Conservation (phyloP, 805 yeast species). For the Metschnikowia cerradonensis region DNA sequence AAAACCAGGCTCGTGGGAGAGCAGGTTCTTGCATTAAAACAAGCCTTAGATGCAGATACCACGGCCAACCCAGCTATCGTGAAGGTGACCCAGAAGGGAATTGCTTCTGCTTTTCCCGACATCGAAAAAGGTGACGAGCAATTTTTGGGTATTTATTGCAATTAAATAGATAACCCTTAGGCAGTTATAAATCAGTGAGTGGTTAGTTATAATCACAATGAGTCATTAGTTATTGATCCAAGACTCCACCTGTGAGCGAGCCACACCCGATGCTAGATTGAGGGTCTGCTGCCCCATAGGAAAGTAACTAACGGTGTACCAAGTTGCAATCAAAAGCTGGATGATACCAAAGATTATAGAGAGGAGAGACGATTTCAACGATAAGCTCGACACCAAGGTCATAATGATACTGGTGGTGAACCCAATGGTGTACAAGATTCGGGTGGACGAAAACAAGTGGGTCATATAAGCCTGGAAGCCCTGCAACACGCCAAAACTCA, state of each 20-base stretch:
- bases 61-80: slow-evolving; percentile 44
- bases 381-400: slow-evolving; percentile 36
- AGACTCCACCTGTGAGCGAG: slow-evolving; percentile 40
- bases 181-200: neutral
- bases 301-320: slow-evolving; percentile 46
- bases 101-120: slow-evolving; percentile 33
- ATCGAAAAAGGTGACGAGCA: slow-evolving; percentile 19
- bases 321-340: slow-evolving; percentile 38
- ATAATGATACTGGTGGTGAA: slow-evolving; percentile 37
- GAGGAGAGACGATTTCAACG: slow-evolving; percentile 34
- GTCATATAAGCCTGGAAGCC: slow-evolving; percentile 38
- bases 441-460: slow-evolving; percentile 40
- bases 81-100: slow-evolving; percentile 38
- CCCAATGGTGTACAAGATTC: slow-evolving; percentile 36
- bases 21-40: slow-evolving; percentile 30
- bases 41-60: slow-evolving; percentile 31
- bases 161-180: neutral
- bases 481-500: slow-evolving; percentile 44
- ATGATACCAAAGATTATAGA: slow-evolving; percentile 39
- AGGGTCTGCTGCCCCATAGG: slow-evolving; percentile 46
- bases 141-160: slow-evolving; percentile 14
- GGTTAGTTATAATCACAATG: too few relatives aligned
- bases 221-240: slow-evolving; percentile 33
- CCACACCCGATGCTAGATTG: slow-evolving; percentile 40
- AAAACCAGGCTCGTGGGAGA: slow-evolving; percentile 23